Evolutionary conservation across 2,329 filamentous ascomycete species (phyloP).

Genomic region (Leptographium procerum): DNA sequence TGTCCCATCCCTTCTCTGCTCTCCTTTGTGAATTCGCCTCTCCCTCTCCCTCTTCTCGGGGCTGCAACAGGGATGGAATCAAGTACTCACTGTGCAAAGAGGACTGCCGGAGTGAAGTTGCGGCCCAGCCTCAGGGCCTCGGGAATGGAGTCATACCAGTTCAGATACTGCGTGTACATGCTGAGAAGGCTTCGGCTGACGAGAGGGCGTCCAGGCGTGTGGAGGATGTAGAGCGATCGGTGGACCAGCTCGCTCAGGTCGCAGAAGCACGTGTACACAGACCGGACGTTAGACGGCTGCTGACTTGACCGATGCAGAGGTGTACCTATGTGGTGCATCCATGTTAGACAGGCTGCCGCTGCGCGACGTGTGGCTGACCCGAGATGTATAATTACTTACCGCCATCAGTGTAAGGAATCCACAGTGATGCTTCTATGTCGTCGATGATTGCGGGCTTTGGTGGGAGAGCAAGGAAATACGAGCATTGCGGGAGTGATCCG

Average conservation of each 20-base stretch:
- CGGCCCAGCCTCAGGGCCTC: slow-evolving; percentile 51
- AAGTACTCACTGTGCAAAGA: slow-evolving; percentile 60
- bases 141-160: slow-evolving; percentile 61
- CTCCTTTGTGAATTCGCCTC: too few species aligned
- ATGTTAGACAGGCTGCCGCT: background rate
- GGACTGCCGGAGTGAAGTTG: slow-evolving; percentile 60
- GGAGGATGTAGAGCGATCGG: slow-evolving; percentile 59
- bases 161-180: slow-evolving; percentile 56
- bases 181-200: slow-evolving; percentile 51
- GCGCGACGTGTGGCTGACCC: background rate
- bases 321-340: slow-evolving; percentile 25
- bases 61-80: too few species aligned
- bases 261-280: slow-evolving; percentile 57
- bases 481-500: slow-evolving; percentile 49
- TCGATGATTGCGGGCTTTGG: slow-evolving; percentile 50
- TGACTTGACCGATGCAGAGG: slow-evolving; percentile 43
- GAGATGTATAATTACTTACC: slow-evolving; percentile 24
- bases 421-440: slow-evolving; percentile 47
- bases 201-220: slow-evolving; percentile 55
- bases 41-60: too few species aligned
- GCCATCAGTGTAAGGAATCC: slow-evolving; percentile 48
- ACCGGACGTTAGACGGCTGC: slow-evolving; percentile 57
- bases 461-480: slow-evolving; percentile 42
- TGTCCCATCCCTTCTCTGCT: background rate
- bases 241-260: slow-evolving; percentile 65